Percentiles rank a stretch among this genome's conserved stretches.
phyloP scores from a whole-genome alignment of 176 grass and related monocot genomes.

The Echinochloa phyllopogon region DNA sequence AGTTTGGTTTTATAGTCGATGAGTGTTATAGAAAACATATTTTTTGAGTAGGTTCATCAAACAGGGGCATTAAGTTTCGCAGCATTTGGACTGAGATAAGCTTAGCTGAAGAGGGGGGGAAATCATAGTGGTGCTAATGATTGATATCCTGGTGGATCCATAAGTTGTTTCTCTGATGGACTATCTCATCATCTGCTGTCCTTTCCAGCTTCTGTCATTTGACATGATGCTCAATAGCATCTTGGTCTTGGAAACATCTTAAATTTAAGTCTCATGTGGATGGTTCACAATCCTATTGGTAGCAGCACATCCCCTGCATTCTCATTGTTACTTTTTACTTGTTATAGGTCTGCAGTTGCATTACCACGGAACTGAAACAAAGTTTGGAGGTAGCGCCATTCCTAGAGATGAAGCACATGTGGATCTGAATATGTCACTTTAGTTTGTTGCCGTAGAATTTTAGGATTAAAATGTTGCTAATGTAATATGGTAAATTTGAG shows the following conservation, averaged over 20 bases:
- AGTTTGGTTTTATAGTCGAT: neutral
- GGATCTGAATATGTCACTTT: no score
- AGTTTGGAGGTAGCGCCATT: no score
- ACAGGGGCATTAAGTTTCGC: neutral
- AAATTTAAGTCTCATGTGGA: neutral
- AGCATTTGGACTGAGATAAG: no score
- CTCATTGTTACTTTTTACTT: neutral
- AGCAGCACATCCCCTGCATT: neutral
- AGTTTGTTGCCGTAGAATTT: no score
- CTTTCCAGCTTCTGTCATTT: neutral
- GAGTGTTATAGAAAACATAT: neutral
- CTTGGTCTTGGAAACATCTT: no score
- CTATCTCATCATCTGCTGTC: constrained; percentile 16
- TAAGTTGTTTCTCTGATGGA: neutral
- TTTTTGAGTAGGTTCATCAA: constrained; percentile 1
- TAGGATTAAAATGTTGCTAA: no score
- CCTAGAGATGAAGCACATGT: no score
- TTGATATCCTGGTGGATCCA: neutral
- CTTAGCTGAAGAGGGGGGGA: no score
- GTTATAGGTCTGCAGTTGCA: no score
- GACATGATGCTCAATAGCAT: no score
- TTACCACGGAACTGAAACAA: no score
- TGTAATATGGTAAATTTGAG: no score
- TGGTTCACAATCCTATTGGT: neutral
- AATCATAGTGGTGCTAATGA: neutral